These are phyloP conservation scores for Ophiobolus disseminans DNA, from an alignment of 2,329 filamentous ascomycete species.

Conservation along the genomic window DNA sequence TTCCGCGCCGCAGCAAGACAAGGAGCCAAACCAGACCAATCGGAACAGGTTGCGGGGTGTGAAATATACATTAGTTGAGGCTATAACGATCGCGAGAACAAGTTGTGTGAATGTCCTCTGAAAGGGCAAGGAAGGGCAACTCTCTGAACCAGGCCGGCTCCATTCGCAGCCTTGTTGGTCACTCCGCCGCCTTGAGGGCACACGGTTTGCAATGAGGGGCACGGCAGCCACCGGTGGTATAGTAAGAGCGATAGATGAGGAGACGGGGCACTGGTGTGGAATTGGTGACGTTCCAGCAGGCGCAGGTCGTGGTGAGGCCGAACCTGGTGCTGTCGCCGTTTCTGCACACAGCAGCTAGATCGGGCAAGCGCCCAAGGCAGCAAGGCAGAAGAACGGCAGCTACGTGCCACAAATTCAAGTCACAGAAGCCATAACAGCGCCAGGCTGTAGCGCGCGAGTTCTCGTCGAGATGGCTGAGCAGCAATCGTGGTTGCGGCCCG, in stretches of 20 bases:
- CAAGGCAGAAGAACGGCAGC: slow-evolving; percentile 8
- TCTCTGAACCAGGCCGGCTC: slow-evolving; percentile 7
- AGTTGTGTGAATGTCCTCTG: slow-evolving; percentile 1
- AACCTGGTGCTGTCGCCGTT: slow-evolving; percentile 4
- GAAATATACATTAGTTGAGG: slow-evolving; percentile 13
- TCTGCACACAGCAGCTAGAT: slow-evolving; percentile 7
- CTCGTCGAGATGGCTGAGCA: slow-evolving; percentile 2
- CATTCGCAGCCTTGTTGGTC: slow-evolving; percentile 20
- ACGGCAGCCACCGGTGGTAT: background rate
- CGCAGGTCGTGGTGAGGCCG: slow-evolving; percentile 8
- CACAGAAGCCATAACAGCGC: slow-evolving; percentile 9
- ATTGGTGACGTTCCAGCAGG: slow-evolving; percentile 9
- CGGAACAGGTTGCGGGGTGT: background rate
- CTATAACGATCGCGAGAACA: slow-evolving; percentile 3
- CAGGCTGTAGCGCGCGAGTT: slow-evolving; percentile 2
- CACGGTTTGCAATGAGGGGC: background rate
- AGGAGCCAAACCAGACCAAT: background rate
- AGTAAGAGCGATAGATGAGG: background rate
- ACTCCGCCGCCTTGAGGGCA: slow-evolving; percentile 6
- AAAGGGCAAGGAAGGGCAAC: slow-evolving; percentile 8
- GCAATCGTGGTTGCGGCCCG: background rate
- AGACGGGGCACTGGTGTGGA: slow-evolving; percentile 1
- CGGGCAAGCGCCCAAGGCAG: slow-evolving; percentile 17
- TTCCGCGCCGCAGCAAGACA: background rate
- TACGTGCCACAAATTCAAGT: slow-evolving; percentile 14